These are phyloP conservation scores for Leishmania guyanensis DNA, from an alignment of 208 protist genomes.

Conservation along the genomic window DNA sequence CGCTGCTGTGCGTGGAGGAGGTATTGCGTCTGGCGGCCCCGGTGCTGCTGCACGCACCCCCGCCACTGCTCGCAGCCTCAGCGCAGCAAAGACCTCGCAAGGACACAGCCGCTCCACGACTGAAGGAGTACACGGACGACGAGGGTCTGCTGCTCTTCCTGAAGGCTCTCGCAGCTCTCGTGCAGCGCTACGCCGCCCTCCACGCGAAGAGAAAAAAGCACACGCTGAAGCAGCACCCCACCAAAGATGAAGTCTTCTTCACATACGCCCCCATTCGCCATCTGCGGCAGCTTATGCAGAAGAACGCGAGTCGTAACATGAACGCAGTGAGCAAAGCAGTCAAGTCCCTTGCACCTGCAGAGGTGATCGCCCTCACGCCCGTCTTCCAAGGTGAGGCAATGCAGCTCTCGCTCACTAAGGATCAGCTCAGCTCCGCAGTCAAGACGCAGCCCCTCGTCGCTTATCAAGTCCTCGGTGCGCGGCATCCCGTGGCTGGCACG, in stretches of 20 bases:
- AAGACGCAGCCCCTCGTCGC: constrained; percentile 55
- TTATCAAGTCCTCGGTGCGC: constrained; percentile 45
- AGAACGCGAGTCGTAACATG: constrained; percentile 15
- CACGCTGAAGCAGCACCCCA: constrained; percentile 28
- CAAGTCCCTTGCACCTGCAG: constrained; percentile 33
- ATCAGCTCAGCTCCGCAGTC: constrained; percentile 47
- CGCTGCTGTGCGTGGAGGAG: constrained; percentile 62
- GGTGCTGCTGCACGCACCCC: constrained; percentile 41
- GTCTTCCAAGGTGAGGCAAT: constrained; percentile 23
- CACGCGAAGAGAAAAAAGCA: constrained; percentile 57
- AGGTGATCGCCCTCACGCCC: constrained; percentile 44
- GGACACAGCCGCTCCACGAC: constrained; percentile 30
- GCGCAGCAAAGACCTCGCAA: constrained; percentile 34
- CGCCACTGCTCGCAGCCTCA: background rate
- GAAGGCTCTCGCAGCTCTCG: constrained; percentile 49
- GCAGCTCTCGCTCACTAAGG: constrained; percentile 47
- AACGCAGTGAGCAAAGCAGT: constrained; percentile 22
- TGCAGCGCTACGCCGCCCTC: constrained; percentile 45
- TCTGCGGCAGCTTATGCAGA: constrained; percentile 43
- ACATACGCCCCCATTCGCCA: constrained; percentile 41
- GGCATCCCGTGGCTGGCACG: constrained; percentile 35
- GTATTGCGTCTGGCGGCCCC: constrained; percentile 58
- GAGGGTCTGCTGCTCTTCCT: constrained; percentile 54
- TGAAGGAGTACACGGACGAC: constrained; percentile 41
- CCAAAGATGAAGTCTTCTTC: constrained; percentile 45